Evolutionary conservation across 352 stramenopile species (phyloP).

Genomic region (Globisporangium acanthophoron): DNA sequence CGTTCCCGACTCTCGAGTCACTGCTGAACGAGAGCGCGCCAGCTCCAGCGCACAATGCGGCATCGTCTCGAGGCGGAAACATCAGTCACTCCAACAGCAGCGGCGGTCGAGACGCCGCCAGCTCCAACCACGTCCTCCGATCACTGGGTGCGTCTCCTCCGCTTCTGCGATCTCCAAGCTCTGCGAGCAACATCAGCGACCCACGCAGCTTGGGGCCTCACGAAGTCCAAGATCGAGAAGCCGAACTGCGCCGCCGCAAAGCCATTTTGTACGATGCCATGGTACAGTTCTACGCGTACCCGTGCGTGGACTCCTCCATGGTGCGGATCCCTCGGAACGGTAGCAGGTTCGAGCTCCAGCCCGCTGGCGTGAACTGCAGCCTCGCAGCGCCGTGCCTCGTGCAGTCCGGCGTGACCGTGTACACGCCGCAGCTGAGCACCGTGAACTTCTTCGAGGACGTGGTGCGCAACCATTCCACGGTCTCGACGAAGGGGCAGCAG

Average conservation of each 20-base stretch:
- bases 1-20: constrained; percentile 27
- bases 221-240: not conserved
- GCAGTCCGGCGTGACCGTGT: constrained; percentile 59
- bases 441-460: constrained; percentile 22
- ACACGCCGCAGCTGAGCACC: constrained; percentile 34
- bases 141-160: too few relatives aligned
- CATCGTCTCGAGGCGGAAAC: not conserved
- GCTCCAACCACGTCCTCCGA: too few relatives aligned
- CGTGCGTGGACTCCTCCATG: constrained; percentile 19
- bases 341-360: not conserved
- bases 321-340: constrained; percentile 1
- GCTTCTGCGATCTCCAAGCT: not conserved
- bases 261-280: constrained; percentile 25
- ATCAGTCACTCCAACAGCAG: not conserved
- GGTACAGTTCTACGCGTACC: constrained; percentile 42
- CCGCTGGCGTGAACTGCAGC: constrained; percentile 15
- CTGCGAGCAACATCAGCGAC: not conserved
- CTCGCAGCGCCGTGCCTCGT: constrained; percentile 23
- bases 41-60: not conserved
- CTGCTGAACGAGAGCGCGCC: constrained; percentile 16
- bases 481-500: constrained; percentile 12
- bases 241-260: constrained; percentile 4
- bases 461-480: constrained; percentile 5
- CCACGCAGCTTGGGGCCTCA: not conserved
- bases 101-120: not conserved